phyloP scores from a whole-genome alignment of 164 flowering plant genomes.

The Euptelea pleiosperma region DNA sequence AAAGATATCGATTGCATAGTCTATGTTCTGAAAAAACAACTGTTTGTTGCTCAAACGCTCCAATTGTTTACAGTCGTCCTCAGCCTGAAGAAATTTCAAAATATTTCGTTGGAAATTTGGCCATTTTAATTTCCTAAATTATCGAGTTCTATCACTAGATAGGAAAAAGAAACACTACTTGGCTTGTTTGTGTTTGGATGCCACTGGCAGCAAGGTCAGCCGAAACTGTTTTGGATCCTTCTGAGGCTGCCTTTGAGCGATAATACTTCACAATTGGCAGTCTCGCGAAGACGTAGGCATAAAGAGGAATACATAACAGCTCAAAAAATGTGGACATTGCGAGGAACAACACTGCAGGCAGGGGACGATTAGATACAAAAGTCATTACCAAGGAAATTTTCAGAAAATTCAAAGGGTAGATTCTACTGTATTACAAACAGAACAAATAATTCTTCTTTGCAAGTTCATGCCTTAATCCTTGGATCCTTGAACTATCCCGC shows the following conservation, averaged over 20 bases:
- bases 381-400: background rate
- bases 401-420: background rate
- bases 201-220: slow-evolving; percentile 82
- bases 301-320: slow-evolving; percentile 60
- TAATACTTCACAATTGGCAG: slow-evolving; percentile 69
- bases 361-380: slow-evolving; percentile 4
- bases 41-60: slow-evolving; percentile 56
- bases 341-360: slow-evolving; percentile 67
- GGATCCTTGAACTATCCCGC: background rate
- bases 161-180: slow-evolving; percentile 14
- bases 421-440: background rate
- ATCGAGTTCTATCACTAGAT: background rate
- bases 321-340: slow-evolving; percentile 50
- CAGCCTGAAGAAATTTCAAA: slow-evolving; percentile 33
- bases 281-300: slow-evolving; percentile 59
- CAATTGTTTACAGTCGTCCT: slow-evolving; percentile 24
- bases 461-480: background rate
- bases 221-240: slow-evolving; percentile 78
- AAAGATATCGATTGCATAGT: slow-evolving; percentile 52
- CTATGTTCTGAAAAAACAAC: slow-evolving; percentile 52
- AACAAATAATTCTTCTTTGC: background rate
- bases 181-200: slow-evolving; percentile 24
- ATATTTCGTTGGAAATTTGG: background rate
- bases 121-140: background rate
- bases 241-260: slow-evolving; percentile 70